Evolutionary conservation across 805 yeast species (phyloP), one percentile per base, ranked within the genome.

Genomic region (Suhomyces emberorum): DNA sequence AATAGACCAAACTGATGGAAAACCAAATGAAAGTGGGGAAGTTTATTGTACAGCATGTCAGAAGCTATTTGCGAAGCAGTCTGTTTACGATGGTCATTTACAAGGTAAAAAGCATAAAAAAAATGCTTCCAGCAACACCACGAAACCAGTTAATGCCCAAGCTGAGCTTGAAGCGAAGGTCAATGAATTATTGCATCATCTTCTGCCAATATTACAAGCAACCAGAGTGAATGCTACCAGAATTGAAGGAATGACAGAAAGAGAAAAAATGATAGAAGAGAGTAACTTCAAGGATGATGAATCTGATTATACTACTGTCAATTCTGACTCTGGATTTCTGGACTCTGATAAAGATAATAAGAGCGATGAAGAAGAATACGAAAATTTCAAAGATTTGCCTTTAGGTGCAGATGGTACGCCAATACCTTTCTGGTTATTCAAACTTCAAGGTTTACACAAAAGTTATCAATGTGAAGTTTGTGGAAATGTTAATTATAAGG

Each of bases 371-470:
- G 52, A 54, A 20, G 57, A 51, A 34, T 42, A 42, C 4, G 48
- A 48, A 21, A 71, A 72, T 41, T 78, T 81, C 14, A 63, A 76
- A 38, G 76, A 81, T 38, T 57, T 86, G 37, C 95, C 96, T 0
- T 35, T 86, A 0, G 98, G 95, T 0, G 74, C 85, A 14, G 97
- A 89, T 59, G 97, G 97, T 0, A 74, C 72, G 27, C 97, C 97
- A 1, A 87, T 93, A 19, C 98, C 98, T 1, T 78, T 72, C 37
- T 93, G 98, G 98, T 66, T 93, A 19, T 89, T 79, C 69, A 93
- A 89, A 57, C 65, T 89, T 30, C 88, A 88, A 50, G 98, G 98
- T 0, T 67, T 89, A 8, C 84, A 84, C 38, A 72, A 76, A 28
- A 77, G 74, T 35, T 86, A 78, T 48, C 51, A 61, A 1, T 93